Percentiles rank a stretch among this genome's conserved stretches.
Conservation (phyloP, 805 yeast species). For the Wickerhamiella musiphila region DNA sequence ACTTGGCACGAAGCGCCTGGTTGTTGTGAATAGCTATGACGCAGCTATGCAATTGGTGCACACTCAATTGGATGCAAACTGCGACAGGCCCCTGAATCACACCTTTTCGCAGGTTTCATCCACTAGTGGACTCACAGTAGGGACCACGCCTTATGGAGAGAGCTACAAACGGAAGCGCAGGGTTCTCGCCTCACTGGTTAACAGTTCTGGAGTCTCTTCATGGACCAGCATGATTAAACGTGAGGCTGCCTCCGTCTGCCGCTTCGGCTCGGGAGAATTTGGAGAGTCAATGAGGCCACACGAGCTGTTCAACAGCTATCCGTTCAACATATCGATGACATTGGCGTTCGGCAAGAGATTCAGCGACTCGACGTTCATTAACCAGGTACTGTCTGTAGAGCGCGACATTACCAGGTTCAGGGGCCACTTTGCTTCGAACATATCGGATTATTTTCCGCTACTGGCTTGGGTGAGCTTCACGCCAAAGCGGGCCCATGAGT, state of each 20-base stretch:
- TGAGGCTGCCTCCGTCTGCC: neutral
- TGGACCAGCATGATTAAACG: no score
- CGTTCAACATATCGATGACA: neutral
- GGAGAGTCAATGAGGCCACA: no score
- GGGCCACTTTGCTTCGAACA: constrained; percentile 8
- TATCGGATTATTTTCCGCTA: constrained; percentile 22
- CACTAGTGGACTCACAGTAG: constrained; percentile 2
- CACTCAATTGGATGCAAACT: constrained; percentile 28
- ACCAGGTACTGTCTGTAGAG: constrained; percentile 1
- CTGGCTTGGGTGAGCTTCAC: constrained; percentile 15
- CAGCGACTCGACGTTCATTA: neutral
- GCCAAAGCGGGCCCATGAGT: constrained; percentile 11
- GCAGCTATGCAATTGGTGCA: constrained; percentile 35
- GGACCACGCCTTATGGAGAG: constrained; percentile 1
- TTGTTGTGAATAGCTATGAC: constrained; percentile 39
- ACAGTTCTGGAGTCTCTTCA: neutral
- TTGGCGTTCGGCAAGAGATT: neutral
- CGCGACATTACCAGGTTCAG: constrained; percentile 1
- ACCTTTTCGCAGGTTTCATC: constrained; percentile 48
- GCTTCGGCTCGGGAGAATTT: no score
- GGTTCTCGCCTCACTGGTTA: neutral
- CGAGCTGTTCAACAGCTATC: neutral
- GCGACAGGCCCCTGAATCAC: constrained; percentile 40
- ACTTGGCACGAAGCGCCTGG: constrained; percentile 32
- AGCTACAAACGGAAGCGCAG: constrained; percentile 2